phyloP scores from a whole-genome alignment of 2,329 filamentous ascomycete species.

The Paracorniculantispora psalliotae region DNA sequence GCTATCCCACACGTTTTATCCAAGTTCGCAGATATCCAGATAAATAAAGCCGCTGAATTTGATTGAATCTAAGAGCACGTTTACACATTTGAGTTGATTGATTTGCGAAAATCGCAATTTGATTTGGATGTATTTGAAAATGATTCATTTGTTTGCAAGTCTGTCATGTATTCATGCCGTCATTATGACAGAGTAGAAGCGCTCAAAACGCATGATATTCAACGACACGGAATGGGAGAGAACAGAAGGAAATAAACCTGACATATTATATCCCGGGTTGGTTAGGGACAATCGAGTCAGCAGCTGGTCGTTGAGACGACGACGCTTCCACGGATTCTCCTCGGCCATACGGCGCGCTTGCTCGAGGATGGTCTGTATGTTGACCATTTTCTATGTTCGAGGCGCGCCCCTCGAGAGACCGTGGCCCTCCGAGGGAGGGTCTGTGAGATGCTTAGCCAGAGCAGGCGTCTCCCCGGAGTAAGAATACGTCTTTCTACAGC shows the following conservation, averaged over 20 bases:
- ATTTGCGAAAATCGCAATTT: too few relatives aligned
- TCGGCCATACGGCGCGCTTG: conserved; percentile 10
- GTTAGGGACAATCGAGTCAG: conserved; percentile 12
- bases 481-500: conserved; percentile 13
- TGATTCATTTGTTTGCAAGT: background rate
- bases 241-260: background rate
- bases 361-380: conserved; percentile 12
- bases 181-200: background rate
- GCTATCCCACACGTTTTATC: too few relatives aligned
- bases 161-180: background rate
- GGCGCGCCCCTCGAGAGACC: conserved; percentile 7
- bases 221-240: background rate
- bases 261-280: conserved; percentile 5
- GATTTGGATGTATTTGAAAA: background rate
- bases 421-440: conserved; percentile 14
- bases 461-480: conserved; percentile 14
- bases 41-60: too few relatives aligned
- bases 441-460: conserved; percentile 14
- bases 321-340: conserved; percentile 14
- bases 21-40: too few relatives aligned
- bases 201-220: background rate
- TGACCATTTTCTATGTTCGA: conserved; percentile 9
- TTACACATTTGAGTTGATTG: too few relatives aligned
- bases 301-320: conserved; percentile 12
- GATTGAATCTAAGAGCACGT: too few relatives aligned